Base-by-base conservation (phyloP, 495 filamentous ascomycete genomes). In the Hypoxylon crocopeplum region DNA sequence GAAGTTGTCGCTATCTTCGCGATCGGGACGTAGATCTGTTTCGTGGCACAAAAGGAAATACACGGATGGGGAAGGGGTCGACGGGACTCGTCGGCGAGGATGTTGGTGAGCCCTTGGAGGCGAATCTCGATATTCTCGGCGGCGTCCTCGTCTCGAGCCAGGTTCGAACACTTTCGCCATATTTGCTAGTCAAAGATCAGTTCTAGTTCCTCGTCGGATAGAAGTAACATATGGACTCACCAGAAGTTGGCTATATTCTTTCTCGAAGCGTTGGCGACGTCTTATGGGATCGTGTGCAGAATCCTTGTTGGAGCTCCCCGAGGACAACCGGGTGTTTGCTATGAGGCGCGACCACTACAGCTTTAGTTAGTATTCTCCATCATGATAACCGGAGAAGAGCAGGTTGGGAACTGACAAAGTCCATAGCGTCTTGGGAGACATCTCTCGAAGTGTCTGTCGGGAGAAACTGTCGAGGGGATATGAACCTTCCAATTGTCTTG, bases 211-310 rank as follows among this genome's bases (percentile, higher is more conserved):
- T 27, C 24, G 24, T n/a, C n/a, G 13, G 5, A 34, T 34, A n/a
- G 32, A 34, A 8, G 10, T 29, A 10, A 10, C 5, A 29, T 29
- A 29, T 29, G 25, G 25, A 46, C 76, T 65, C 76, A 96, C 92
- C 78, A 96, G 80, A 16, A 96, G 80, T 69, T 91, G 84, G 68
- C 89, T 86, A 75, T 93, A 96, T 62, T 88, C 84, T 68, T 89
- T 86, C 77, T 93, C 94, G 77, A 97, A 98, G 51, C 89, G 88
- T 63, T 88, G 86, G 69, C 96, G 84, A 62, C 95, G 90, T 70
- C 93, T 86, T 55, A 91, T 87, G 29, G 93, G 91, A 67, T 91
- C 88, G 64, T 86, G 86, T 29, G 86, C 79, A 38, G 84, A 77
- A 59, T 84, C 79, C 72, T 83, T 82, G 73, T 83, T 64, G 73